Conservation (phyloP, 345 rosid species). For the Jatropha curcas region DNA sequence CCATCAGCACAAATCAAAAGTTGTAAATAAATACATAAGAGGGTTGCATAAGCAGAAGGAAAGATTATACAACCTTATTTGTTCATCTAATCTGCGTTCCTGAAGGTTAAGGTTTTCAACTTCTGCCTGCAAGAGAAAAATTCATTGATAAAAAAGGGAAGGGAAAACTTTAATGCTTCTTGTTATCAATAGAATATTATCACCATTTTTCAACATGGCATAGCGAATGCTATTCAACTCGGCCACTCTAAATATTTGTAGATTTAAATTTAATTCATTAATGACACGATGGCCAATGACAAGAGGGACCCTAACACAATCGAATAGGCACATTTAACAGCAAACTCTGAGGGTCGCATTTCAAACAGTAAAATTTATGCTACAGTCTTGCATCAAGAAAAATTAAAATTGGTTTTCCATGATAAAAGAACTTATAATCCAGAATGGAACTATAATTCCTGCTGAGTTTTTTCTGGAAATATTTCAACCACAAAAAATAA, state of each 20-base stretch:
- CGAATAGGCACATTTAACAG: neutral
- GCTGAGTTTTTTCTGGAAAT: neutral
- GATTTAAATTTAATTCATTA: too few species aligned
- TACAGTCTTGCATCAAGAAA: neutral
- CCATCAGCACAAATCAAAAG: slow-evolving; percentile 31
- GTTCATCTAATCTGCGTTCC: slow-evolving; percentile 64
- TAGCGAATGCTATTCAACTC: neutral
- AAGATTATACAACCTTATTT: slow-evolving; percentile 47
- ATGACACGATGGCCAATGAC: neutral
- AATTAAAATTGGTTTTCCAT: neutral
- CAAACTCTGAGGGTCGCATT: neutral
- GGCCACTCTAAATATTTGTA: too few species aligned
- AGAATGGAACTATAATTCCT: neutral
- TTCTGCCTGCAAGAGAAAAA: slow-evolving; percentile 56
- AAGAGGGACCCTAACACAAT: neutral
- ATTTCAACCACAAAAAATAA: neutral
- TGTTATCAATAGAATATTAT: too few species aligned
- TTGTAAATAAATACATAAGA: slow-evolving; percentile 9
- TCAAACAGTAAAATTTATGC: neutral
- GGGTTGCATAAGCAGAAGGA: slow-evolving; percentile 17
- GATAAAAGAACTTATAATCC: neutral
- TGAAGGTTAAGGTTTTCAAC: slow-evolving; percentile 67
- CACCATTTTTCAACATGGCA: too few species aligned
- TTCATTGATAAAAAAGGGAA: neutral
- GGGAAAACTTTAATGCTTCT: too few species aligned